Base-by-base conservation (phyloP, 768 basidiomycete species). In the Mycena albidolilacea region DNA sequence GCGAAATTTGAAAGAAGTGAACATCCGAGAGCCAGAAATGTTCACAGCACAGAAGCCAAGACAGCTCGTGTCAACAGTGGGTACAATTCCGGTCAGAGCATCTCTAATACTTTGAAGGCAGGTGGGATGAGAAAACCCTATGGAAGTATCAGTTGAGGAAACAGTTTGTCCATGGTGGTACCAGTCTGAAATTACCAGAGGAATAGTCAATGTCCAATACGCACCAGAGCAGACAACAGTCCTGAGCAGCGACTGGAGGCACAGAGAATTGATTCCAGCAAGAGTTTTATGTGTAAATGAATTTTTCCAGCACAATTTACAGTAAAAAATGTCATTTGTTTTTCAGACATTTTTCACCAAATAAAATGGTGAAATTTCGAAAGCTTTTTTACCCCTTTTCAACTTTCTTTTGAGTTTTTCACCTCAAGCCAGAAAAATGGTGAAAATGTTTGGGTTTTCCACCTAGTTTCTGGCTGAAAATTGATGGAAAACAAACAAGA, bases 61-160 rank as follows among this genome's bases (percentile, higher is more conserved):
- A 59, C 37, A 59, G 37, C 37, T 19, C 15, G 17, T 59, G 35
- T 59, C 39, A 17, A 39, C 19, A 38, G 38, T 59, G 37, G 30
- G 30, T 30, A 30, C 30, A 30, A 30, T 30, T 30, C 30, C 30
- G 30, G 30, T 30, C 30, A 30, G 30, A 30, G 30, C 30, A 30
- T 57, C 55, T 14, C 35, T 35, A 59, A 59, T 38, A 59, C 6
- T 59, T 59, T 19, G 37, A 59, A 39, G 37, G 37, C 57, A 59
- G 15, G 37, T 15, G 37, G 39, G 57, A 39, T 39, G 37, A 59
- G 57, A 59, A 59, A 37, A 39, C 6, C 12, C 37, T 19, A 21
- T 38, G 57, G 39, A 59, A 59, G 35, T 14, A 14, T 39, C 38
- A 5, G 8, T 23, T 39, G 11, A 39, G 37, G 37, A 58, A 12